Base-by-base conservation (phyloP, 202 grass and related monocot species). In the Schoenoplectus tabernaemontani region DNA sequence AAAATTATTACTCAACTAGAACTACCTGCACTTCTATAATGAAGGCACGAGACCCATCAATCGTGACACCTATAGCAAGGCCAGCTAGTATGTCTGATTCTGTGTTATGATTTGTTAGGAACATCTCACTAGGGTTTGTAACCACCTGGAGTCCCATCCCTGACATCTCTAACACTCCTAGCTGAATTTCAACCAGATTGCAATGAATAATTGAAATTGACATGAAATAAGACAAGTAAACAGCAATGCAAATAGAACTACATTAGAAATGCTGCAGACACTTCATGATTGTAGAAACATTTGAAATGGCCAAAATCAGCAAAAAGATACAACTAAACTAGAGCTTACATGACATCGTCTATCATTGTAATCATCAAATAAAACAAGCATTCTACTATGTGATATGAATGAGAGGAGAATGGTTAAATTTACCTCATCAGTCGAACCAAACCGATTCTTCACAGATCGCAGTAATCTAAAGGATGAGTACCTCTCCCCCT, bases 141-240 rank as follows among this genome's bases (percentile, higher is more conserved):
- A 98, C 95, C 83, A 87, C 75, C 87, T 94, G 87, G 64, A 94
- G 85, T 39, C 95, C 91, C 83, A 69, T 79, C 23, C 88, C 84
- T 44, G 91, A 80, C 95, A 98, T 98, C 84, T 98, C 88, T 78
- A 98, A 94, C 60, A 98, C 89, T 73, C 95, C 95, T 72, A 98
- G 87, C 95, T 98, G 89, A 81, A 80, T 53, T 70, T 28, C 22
- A 70, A 47, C 38, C 66, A 47, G n/a, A 51, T 34, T 36, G 32
- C 26, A 44, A 36, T 26, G 32, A 16, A 81, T 34, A 23, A 12
- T 64, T 51, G n/a, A 64, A 81, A 53, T 16, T 13, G 16, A 37
- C 5, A 64, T n/a, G 13, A 22, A 71, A 72, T 57, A 66, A 41
- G 7, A 59, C 11, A 70, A 23, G 32, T 17, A 57, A 41, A 19